Base-by-base conservation (phyloP, 768 basidiomycete genomes). In the Suillus paluster region DNA sequence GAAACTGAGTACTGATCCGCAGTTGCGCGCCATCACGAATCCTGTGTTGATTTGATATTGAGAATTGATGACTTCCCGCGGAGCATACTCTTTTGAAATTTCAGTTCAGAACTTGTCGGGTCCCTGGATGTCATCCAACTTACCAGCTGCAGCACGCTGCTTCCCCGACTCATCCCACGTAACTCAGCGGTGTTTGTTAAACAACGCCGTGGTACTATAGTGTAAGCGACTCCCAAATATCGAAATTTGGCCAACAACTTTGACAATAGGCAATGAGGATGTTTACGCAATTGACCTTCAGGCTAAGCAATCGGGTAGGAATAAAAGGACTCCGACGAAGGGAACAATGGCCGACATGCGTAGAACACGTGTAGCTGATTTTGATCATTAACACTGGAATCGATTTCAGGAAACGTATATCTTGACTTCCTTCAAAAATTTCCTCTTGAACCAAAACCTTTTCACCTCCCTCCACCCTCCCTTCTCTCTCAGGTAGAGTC, bases 401-500 rank as follows among this genome's bases (percentile, higher is more conserved):
- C 57, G 39, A n/a, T 59, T 17, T 58, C 60, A 15, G 62, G 53
- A 54, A 69, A 74, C 71, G 59, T 75, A 75, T 75, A 76, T 75
- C 66, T 74, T 66, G 70, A 73, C 70, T 69, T 76, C 61, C 75
- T 71, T 66, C 66, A 58, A 75, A 72, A 75, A 75, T 78, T 73
- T 77, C 71, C 77, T 65, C 72, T 68, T 50, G 66, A 71, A 58
- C 69, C 71, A 65, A 69, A 67, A 48, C 50, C 65, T 66, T 70
- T 68, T 57, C 64, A 68, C 56, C 34, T 70, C 57, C 70, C 69
- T 36, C 63, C 71, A 14, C 70, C 71, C 27, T 77, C 78, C 44
- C 68, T 77, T 66, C 64, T 68, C 59, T 67, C 69, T 19, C 61
- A 69, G 4, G 49, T 54, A 55, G 45, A 53, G 38, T 69, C 65